Percentiles rank a stretch among this genome's conserved stretches.
Conservation (phyloP, 805 yeast species). For the Yamadazyma insecticola region DNA sequence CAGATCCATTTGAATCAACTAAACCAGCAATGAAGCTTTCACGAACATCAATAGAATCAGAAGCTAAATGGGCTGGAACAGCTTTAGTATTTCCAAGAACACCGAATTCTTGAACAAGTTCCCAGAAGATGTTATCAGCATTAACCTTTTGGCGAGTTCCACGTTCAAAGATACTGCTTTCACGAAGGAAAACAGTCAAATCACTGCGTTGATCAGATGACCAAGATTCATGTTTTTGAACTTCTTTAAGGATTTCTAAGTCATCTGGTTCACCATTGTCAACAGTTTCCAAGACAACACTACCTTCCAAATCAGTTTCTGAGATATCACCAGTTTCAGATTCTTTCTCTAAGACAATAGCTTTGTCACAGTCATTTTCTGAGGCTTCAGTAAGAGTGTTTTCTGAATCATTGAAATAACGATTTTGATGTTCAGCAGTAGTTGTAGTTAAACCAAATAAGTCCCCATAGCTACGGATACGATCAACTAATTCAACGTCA, state of each 20-base stretch:
- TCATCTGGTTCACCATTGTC: slow-evolving; percentile 1
- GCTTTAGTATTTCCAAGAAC: slow-evolving; percentile 13
- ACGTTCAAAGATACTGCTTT: background rate
- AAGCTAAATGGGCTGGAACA: slow-evolving; percentile 28
- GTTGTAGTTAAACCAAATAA: slow-evolving; percentile 2
- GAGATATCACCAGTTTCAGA: background rate
- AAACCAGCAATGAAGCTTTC: slow-evolving; percentile 43
- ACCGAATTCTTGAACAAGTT: slow-evolving; percentile 12
- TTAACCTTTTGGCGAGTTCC: background rate
- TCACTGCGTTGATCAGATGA: background rate
- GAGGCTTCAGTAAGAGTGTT: background rate
- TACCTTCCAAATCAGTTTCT: slow-evolving; percentile 5
- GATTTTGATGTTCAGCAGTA: slow-evolving; percentile 1
- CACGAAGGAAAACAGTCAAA: slow-evolving; percentile 2
- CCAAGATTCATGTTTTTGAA: background rate
- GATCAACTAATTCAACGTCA: slow-evolving; percentile 18
- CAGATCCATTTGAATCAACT: slow-evolving; percentile 36
- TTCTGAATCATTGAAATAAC: slow-evolving; percentile 1
- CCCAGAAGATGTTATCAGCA: slow-evolving; percentile 18
- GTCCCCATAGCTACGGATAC: slow-evolving; percentile 17
- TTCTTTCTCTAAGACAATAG: slow-evolving; percentile 3
- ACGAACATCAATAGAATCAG: slow-evolving; percentile 36
- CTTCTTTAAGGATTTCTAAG: background rate
- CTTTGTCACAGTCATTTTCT: too few species aligned
- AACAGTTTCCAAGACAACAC: slow-evolving; percentile 2